These are phyloP conservation scores for Kwoniella mangroviensis DNA, from an alignment of 768 basidiomycete species.

Conservation along the genomic window DNA sequence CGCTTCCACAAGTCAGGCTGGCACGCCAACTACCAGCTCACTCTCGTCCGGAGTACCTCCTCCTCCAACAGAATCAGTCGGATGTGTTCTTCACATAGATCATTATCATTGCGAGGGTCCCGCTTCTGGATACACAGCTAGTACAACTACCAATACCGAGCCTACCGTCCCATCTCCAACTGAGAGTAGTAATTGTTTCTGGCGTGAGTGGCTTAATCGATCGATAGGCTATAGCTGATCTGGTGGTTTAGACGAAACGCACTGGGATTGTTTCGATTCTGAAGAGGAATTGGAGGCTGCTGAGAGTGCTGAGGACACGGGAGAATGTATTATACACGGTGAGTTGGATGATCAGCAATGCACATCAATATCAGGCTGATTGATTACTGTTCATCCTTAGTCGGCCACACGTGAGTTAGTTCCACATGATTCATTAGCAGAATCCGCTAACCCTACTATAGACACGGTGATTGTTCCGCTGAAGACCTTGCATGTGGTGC, in stretches of 20 bases:
- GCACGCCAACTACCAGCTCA: slow-evolving; percentile 4
- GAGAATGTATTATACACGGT: slow-evolving; percentile 47
- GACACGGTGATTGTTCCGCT: slow-evolving; percentile 50
- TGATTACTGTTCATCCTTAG: slow-evolving; percentile 2
- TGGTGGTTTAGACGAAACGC: slow-evolving; percentile 28
- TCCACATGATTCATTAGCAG: background rate
- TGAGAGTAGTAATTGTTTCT: slow-evolving; percentile 37
- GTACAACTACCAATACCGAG: slow-evolving; percentile 16
- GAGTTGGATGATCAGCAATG: slow-evolving; percentile 6
- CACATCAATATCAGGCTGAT: slow-evolving; percentile 19
- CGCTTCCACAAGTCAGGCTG: slow-evolving; percentile 4
- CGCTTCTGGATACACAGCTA: background rate
- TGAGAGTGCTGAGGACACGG: slow-evolving; percentile 12
- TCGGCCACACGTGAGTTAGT: slow-evolving; percentile 31
- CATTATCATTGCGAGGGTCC: slow-evolving; percentile 41
- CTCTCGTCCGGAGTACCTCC: slow-evolving; percentile 18
- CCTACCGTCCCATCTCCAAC: slow-evolving; percentile 37
- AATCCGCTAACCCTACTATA: background rate
- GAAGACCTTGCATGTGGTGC: slow-evolving; percentile 42
- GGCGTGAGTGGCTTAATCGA: slow-evolving; percentile 30
- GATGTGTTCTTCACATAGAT: slow-evolving; percentile 36
- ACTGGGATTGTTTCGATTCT: slow-evolving; percentile 47
- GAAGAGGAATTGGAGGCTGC: slow-evolving; percentile 29
- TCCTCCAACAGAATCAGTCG: slow-evolving; percentile 31
- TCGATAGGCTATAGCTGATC: background rate